Percentiles rank a stretch among this genome's conserved stretches.
These are phyloP conservation scores for Saturnispora dispora DNA, from an alignment of 805 yeast species.

Conservation along the genomic window DNA sequence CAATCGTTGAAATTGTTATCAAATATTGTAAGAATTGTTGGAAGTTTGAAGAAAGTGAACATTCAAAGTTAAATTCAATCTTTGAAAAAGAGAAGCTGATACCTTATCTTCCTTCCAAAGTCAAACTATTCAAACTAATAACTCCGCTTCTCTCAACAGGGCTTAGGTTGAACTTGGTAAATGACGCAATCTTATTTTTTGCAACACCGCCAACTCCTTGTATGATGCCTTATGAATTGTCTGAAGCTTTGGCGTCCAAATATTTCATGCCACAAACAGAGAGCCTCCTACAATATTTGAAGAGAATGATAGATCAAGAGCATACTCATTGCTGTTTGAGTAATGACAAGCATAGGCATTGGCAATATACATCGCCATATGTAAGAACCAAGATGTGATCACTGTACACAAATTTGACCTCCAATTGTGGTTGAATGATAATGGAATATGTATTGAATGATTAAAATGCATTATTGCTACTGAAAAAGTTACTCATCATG, in stretches of 20 bases:
- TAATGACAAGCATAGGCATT: conserved; percentile 6
- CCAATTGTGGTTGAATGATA: too few species aligned
- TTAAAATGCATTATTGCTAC: too few species aligned
- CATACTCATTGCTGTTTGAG: conserved; percentile 17
- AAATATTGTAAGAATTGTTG: conserved; percentile 40
- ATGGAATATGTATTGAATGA: too few species aligned
- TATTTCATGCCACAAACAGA: conserved; percentile 6
- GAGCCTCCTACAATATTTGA: conserved; percentile 16
- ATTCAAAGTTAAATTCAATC: conserved; percentile 15
- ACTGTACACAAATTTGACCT: neutral
- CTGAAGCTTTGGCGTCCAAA: conserved; percentile 10
- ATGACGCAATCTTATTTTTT: conserved; percentile 20
- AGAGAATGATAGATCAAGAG: conserved; percentile 15
- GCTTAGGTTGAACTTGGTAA: conserved; percentile 15
- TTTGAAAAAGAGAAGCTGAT: conserved; percentile 28
- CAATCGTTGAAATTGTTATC: conserved; percentile 33
- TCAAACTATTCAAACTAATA: conserved; percentile 17
- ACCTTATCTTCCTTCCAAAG: conserved; percentile 18
- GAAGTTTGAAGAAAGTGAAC: conserved; percentile 23
- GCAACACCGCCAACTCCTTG: conserved; percentile 22
- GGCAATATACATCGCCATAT: conserved; percentile 5
- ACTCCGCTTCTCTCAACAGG: conserved; percentile 14
- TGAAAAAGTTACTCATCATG: too few species aligned
- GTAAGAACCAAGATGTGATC: neutral
- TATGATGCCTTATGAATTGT: conserved; percentile 13